Base-by-base conservation (phyloP, 2,329 filamentous ascomycete species). In the Juglanconis oblonga region DNA sequence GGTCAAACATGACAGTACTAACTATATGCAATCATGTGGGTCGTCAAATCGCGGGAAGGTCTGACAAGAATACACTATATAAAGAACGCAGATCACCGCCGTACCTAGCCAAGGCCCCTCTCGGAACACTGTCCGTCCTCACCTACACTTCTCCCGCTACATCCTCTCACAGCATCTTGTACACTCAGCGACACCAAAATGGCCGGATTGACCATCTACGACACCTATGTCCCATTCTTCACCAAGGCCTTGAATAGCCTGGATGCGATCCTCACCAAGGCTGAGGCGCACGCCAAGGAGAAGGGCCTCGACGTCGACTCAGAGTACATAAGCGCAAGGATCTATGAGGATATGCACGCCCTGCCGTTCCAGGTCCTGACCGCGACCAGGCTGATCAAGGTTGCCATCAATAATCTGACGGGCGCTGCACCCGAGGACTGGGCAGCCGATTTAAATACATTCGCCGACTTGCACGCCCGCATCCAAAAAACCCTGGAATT, bases 311-410 rank as follows among this genome's bases (percentile, higher is more conserved):
- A 68, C 45, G 52, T 64, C 24, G 65, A 68, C 56, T 56, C 61
- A 13, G 56, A 62, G 8, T 69, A 70, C 52, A 64, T 67, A 52
- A 32, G 58, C 13, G 64, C 68, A 29, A 61, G 66, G 4, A 67
- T 77, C 2, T 45, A 59, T 47, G 66, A 69, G 2, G 74, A 76
- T 67, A 76, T 76, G 71, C 63, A 66, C 13, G 72, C 73, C 13
- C 67, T 77, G 24, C 62, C 54, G 40, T 73, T 73, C 66, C 74
- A 77, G 59, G 65, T 77, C 13, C 68, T 71, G 55, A 64, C 67
- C 35, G 68, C 67, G 7, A 69, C 69, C 55, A 69, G 70, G 63
- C 68, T 66, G 0, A 65, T 65, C 64, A 70, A 69, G 64, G 67
- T 68, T 55, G 59, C 64, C 44, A 45, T 76, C 38, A 63, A 65